Evolutionary conservation across 441 rosid species (phyloP), one percentile per base, ranked within the genome.

Genomic region (Pelargonium citronellum): DNA sequence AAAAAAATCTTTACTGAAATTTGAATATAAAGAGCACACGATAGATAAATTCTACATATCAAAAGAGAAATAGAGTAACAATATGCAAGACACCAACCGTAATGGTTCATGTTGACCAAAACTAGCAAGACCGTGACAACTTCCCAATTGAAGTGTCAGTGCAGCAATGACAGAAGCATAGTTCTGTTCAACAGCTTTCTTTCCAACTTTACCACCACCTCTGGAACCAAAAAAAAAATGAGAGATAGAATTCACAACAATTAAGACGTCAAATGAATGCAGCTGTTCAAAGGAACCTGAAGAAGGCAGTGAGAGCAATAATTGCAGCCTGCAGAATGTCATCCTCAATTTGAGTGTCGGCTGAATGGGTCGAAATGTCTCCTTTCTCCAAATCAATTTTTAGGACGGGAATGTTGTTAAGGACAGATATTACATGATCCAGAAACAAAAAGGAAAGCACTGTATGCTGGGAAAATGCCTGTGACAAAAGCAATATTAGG

Each of bases 171-270:
- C 97, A 72, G 91, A 80, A 51, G 98, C 85, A 85, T 95, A 95
- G 73, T 89, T 91, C 80, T 88, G 91, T 77, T 92, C 98, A 74
- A 95, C 97, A 73, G 93, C 92, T 80, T 75, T 88, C 83, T 89
- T 95, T 77, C 98, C 99, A 78, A 88, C 80, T 86, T 89, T 95
- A 80, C 98, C 99, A 4, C 99, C 98, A 69, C 99, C 99, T 80
- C 99, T 95, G 84, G 66, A 75, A 67, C 68, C 73, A 73, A 39
- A 20, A 75, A 71, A 81, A 79, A 75, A 79, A 66, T 70, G 70
- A 67, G 69, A 72, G 70, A 67, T 49, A 66, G 75, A 80, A 27
- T 68, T 61, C 64, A 69, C 46, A 71, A 20, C 68, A 39, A 73
- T 71, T 68, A 58, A 58, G 65, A 61, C 65, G 43, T 67, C 65